Evolutionary conservation across 192 early-diverging fungal genomes (phyloP), one percentile per base, ranked within the genome.

Genomic region (Coemansia sp.): DNA sequence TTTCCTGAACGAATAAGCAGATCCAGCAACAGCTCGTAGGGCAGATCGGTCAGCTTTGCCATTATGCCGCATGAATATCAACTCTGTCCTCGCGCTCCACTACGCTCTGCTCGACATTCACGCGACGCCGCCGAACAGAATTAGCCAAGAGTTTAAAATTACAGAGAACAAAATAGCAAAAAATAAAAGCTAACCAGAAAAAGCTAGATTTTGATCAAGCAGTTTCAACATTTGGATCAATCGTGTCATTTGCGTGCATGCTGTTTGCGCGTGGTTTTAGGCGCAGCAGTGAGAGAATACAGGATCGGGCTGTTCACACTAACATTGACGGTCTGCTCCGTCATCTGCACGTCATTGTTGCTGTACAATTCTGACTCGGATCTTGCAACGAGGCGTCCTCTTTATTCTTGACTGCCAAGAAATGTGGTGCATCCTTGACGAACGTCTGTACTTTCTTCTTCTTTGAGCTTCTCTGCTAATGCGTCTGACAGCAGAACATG

Each of bases 21-120:
- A 15, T 56, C 15, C 17, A 63, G 25, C 47, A 79, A 60, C 27
- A 79, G 49, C 57, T 79, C 76, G 56, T 60, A 64, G 10, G 76
- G 76, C 22, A 79, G 67, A 66, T 79, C 76, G n/a, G 67, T 66
- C 12, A 79, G 63, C 56, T 49, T 58, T 8, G 76, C 67, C 76
- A 79, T 79, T 43, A 11, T 43, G 15, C 15, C 14, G 15, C 15
- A 43, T 15, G 14, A n/a, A 11, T 43, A 43, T 43, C 15, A n/a
- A 43, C 15, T n/a, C 41, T n/a, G 12, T 15, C 12, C 41, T 43
- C 41, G 41, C 41, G 15, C 41, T 1, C 41, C 41, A n/a, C 41
- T 43, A 43, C 41, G 41, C 41, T n/a, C 41, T 43, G 14, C 41
- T 43, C 41, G 41, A 43, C 41, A 43, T 43, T 43, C 15, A 43